phyloP scores from a whole-genome alignment of 2,329 filamentous ascomycete genomes.

The Phaeosphaeria sp. region DNA sequence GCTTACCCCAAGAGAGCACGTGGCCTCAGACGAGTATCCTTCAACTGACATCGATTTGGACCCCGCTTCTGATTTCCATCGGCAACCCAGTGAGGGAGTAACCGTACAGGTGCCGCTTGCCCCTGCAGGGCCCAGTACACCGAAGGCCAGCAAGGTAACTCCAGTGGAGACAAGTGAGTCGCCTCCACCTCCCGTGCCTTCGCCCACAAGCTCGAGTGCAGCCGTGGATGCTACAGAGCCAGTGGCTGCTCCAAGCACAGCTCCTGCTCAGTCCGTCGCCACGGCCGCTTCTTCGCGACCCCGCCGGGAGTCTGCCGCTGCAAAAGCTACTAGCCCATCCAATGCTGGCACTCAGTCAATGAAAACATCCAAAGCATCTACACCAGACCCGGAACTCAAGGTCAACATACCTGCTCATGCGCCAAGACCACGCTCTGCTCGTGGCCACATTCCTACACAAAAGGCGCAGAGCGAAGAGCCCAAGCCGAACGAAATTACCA shows the following conservation, averaged over 20 bases:
- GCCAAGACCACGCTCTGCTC: constrained; percentile 47
- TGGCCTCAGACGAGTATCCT: constrained; percentile 19
- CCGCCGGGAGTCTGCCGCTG: constrained; percentile 40
- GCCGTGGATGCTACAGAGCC: constrained; percentile 15
- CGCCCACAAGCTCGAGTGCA: constrained; percentile 19
- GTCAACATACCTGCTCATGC: constrained; percentile 18
- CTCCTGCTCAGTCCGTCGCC: constrained; percentile 14
- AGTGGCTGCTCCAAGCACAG: constrained; percentile 3
- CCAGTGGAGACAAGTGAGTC: constrained; percentile 16
- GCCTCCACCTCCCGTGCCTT: constrained; percentile 22
- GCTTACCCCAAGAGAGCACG: constrained; percentile 13
- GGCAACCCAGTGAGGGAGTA: constrained; percentile 20
- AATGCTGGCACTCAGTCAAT: constrained; percentile 16
- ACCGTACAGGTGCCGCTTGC: constrained; percentile 52
- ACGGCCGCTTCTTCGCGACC: constrained; percentile 46
- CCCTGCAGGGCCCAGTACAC: constrained; percentile 50
- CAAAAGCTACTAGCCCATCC: constrained; percentile 33
- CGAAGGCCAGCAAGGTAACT: constrained; percentile 23
- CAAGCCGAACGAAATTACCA: constrained; percentile 45
- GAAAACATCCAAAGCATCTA: constrained; percentile 26
- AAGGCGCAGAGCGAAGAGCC: constrained; percentile 60
- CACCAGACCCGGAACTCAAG: constrained; percentile 21
- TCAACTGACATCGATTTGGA: constrained; percentile 17
- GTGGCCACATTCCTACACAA: constrained; percentile 44
- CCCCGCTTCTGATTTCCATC: constrained; percentile 20